Conservation (phyloP, 2,329 filamentous ascomycete genomes). For the Alternaria consortialis region DNA sequence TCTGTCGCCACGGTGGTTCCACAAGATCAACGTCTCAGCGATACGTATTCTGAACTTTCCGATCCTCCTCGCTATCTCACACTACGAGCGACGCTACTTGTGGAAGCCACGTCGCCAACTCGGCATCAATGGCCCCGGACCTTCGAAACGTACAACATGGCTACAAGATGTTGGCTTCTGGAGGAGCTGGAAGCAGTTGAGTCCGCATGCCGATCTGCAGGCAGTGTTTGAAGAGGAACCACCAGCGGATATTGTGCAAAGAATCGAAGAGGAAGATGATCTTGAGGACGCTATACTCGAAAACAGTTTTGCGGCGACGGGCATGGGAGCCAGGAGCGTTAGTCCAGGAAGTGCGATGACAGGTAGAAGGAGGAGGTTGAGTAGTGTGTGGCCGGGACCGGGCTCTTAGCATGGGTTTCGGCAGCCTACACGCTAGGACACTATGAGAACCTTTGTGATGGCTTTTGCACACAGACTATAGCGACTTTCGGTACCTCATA, state of each 20-base stretch:
- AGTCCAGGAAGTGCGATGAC: slow-evolving; percentile 43
- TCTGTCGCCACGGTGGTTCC: slow-evolving; percentile 85
- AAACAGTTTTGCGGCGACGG: slow-evolving; percentile 47
- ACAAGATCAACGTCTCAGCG: slow-evolving; percentile 84
- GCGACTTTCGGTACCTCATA: neutral
- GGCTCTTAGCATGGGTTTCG: slow-evolving; percentile 6
- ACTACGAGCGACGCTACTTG: slow-evolving; percentile 74
- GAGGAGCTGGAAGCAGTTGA: slow-evolving; percentile 72
- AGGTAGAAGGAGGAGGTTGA: slow-evolving; percentile 45
- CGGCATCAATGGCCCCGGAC: slow-evolving; percentile 40
- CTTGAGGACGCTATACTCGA: slow-evolving; percentile 56
- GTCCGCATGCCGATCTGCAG: slow-evolving; percentile 75
- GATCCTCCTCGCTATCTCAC: slow-evolving; percentile 73
- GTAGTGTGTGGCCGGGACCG: slow-evolving; percentile 47
- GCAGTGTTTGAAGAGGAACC: slow-evolving; percentile 77
- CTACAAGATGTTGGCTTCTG: slow-evolving; percentile 54
- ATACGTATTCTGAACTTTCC: slow-evolving; percentile 80
- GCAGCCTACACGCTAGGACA: neutral
- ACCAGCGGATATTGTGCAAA: slow-evolving; percentile 62
- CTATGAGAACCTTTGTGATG: neutral
- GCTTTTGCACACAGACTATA: neutral
- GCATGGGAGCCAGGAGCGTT: slow-evolving; percentile 35
- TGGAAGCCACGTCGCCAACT: slow-evolving; percentile 63
- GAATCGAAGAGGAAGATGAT: slow-evolving; percentile 61
- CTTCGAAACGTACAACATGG: slow-evolving; percentile 53